phyloP scores from a whole-genome alignment of 2,329 filamentous ascomycete genomes.

The Hymenoscyphus albidus region DNA sequence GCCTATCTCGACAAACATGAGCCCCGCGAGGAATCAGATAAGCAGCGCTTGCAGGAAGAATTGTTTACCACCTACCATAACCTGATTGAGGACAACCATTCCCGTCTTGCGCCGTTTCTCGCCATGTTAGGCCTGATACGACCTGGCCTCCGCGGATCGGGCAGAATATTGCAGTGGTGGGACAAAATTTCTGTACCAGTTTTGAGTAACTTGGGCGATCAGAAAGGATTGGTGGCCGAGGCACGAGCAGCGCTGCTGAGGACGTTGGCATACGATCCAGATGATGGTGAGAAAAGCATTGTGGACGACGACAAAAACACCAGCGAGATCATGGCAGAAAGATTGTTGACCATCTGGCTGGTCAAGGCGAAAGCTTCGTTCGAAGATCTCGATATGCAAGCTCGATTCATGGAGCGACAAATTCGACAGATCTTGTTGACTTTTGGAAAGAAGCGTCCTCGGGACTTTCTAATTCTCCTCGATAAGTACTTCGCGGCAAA shows the following conservation, averaged over 20 bases:
- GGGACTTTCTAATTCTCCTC: slow-evolving; percentile 61
- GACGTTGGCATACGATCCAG: slow-evolving; percentile 60
- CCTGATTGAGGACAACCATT: slow-evolving; percentile 53
- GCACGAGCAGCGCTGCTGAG: slow-evolving; percentile 61
- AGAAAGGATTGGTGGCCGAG: slow-evolving; percentile 61
- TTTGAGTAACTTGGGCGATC: slow-evolving; percentile 53
- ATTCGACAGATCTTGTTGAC: slow-evolving; percentile 44
- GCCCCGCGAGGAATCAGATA: slow-evolving; percentile 61
- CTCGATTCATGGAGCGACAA: slow-evolving; percentile 40
- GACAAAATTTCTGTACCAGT: slow-evolving; percentile 56
- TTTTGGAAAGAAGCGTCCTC: slow-evolving; percentile 64
- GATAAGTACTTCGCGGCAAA: slow-evolving; percentile 63
- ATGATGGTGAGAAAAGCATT: slow-evolving; percentile 42
- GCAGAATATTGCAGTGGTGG: slow-evolving; percentile 69
- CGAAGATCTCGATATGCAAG: slow-evolving; percentile 41
- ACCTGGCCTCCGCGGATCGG: slow-evolving; percentile 58
- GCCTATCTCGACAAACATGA: slow-evolving; percentile 65
- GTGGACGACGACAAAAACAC: slow-evolving; percentile 41
- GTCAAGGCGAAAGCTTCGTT: slow-evolving; percentile 40
- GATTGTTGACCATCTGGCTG: slow-evolving; percentile 56
- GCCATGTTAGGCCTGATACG: slow-evolving; percentile 61
- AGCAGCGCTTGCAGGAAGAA: slow-evolving; percentile 72
- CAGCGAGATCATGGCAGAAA: slow-evolving; percentile 52
- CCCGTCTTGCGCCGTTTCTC: slow-evolving; percentile 64
- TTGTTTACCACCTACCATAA: slow-evolving; percentile 63